A percentile compares a stretch with the other conserved stretches of the same genome.
phyloP scores from a whole-genome alignment of 2,329 filamentous ascomycete species.

The Pseudocercospora musae region DNA sequence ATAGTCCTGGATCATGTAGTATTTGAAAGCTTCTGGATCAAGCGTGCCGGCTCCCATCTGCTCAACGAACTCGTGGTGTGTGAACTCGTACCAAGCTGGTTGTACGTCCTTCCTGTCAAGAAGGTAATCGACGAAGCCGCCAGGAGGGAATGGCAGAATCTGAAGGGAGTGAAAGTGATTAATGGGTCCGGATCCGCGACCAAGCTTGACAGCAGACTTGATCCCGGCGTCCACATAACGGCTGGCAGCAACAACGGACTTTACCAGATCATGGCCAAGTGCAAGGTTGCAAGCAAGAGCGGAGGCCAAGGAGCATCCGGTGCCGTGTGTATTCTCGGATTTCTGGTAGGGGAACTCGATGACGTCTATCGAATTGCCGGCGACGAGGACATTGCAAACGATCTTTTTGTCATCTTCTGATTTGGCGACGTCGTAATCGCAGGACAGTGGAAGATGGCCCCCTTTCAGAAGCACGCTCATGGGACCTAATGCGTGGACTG shows the following conservation, averaged over 20 bases:
- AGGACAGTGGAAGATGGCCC: slow-evolving; percentile 77
- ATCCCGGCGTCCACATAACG: slow-evolving; percentile 71
- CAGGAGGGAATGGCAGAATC: slow-evolving; percentile 66
- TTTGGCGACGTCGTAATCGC: slow-evolving; percentile 58
- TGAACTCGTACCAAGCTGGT: slow-evolving; percentile 69
- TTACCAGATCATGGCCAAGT: slow-evolving; percentile 53
- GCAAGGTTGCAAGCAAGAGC: slow-evolving; percentile 73
- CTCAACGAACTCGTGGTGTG: slow-evolving; percentile 78
- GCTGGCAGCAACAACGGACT: slow-evolving; percentile 65
- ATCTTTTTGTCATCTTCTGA: slow-evolving; percentile 58
- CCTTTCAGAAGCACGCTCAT: slow-evolving; percentile 85
- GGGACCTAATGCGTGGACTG: slow-evolving; percentile 66
- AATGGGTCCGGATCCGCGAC: slow-evolving; percentile 67
- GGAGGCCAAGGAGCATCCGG: slow-evolving; percentile 88
- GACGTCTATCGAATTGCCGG: slow-evolving; percentile 55
- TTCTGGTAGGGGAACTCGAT: slow-evolving; percentile 69
- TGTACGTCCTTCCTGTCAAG: slow-evolving; percentile 72
- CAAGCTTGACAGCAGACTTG: slow-evolving; percentile 59
- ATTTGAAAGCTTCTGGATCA: slow-evolving; percentile 73
- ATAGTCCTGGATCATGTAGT: slow-evolving; percentile 90
- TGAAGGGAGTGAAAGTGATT: slow-evolving; percentile 76
- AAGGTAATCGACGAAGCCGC: slow-evolving; percentile 79
- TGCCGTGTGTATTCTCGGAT: slow-evolving; percentile 85
- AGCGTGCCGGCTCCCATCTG: slow-evolving; percentile 72
- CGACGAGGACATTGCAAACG: slow-evolving; percentile 75